These are phyloP conservation scores for Monilinia polystroma DNA, from an alignment of 2,329 filamentous ascomycete species.

Conservation along the genomic window DNA sequence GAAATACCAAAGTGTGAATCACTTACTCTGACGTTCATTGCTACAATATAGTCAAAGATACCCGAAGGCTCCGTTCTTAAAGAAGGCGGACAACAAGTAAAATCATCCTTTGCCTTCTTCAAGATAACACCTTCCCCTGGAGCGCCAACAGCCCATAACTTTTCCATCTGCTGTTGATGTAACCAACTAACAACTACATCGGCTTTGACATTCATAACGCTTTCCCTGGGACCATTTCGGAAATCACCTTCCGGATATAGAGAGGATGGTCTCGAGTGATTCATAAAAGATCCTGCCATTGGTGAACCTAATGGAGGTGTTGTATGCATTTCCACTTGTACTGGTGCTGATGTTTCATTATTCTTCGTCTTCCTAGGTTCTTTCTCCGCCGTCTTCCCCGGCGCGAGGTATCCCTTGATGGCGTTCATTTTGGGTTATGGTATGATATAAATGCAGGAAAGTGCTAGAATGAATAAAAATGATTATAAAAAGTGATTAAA, in stretches of 20 bases:
- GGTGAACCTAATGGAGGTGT: slow-evolving; percentile 9
- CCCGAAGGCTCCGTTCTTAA: slow-evolving; percentile 47
- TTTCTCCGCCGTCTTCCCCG: slow-evolving; percentile 19
- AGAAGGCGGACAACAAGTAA: slow-evolving; percentile 51
- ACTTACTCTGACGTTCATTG: slow-evolving; percentile 55
- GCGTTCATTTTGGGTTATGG: slow-evolving; percentile 17
- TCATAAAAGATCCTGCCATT: not conserved
- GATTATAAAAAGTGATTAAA: not conserved
- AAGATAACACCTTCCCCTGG: slow-evolving; percentile 55
- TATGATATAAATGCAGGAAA: not conserved
- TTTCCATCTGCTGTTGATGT: slow-evolving; percentile 59
- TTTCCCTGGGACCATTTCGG: slow-evolving; percentile 46
- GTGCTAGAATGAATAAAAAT: not conserved
- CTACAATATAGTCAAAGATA: slow-evolving; percentile 50
- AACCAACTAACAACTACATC: slow-evolving; percentile 65
- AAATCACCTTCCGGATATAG: slow-evolving; percentile 45
- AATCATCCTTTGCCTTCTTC: slow-evolving; percentile 52
- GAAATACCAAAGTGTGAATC: not conserved
- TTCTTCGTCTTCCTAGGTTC: slow-evolving; percentile 2
- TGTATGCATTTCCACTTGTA: not conserved
- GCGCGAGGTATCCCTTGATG: slow-evolving; percentile 24
- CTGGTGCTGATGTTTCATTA: not conserved
- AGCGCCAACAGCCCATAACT: slow-evolving; percentile 49
- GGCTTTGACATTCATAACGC: slow-evolving; percentile 53
- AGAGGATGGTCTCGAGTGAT: slow-evolving; percentile 34